Evolutionary conservation across 1,284 basidiomycete species (phyloP), one percentile per base, ranked within the genome.

Genomic region (Cutaneotrichosporon spelunceum): DNA sequence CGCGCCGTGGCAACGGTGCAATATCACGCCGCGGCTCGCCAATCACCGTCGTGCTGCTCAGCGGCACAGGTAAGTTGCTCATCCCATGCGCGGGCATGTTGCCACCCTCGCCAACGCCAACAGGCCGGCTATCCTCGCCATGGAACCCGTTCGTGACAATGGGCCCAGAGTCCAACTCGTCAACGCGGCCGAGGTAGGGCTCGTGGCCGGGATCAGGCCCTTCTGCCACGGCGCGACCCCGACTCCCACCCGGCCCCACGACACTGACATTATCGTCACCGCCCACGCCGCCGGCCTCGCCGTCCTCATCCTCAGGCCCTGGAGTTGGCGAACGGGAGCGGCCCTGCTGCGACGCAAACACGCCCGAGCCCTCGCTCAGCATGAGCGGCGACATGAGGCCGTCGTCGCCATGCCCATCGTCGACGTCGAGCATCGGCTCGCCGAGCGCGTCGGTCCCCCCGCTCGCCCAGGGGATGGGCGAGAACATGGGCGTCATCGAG

Each of bases 111-210:
- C 66, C 63, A 3, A 56, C 36, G 10, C 66, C 63, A 1, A 30
- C 33, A 1, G 57, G 24, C 16, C 49, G 33, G 9, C 50, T 55
- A 16, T 34, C 44, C n/a, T 49, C 59, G 30, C 39, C 60, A 23
- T 60, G 53, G 49, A 45, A 50, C 21, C 59, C 61, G 56, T 64
- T 66, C 26, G 67, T 29, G 8, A 60, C 53, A 24, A 78, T 61
- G 4, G 78, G 77, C 4, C 79, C 79, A 0, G 78, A 75, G 60
- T 80, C 79, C 42, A 80, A 70, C 64, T 80, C 79, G 64, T 80
- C 79, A 19, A 80, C 79, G 61, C 73, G 63, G 23, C 78, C 78
- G 1, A 78, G 66, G 62, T 76, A 79, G 9, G 76, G 70, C 56
- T 76, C 72, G 63, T 72, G 66, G n/a, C 64, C 71, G 0, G 74